Evolutionary conservation across 441 rosid genomes (phyloP), one percentile per base, ranked within the genome.

Genomic region (Dalechampia spathulata): DNA sequence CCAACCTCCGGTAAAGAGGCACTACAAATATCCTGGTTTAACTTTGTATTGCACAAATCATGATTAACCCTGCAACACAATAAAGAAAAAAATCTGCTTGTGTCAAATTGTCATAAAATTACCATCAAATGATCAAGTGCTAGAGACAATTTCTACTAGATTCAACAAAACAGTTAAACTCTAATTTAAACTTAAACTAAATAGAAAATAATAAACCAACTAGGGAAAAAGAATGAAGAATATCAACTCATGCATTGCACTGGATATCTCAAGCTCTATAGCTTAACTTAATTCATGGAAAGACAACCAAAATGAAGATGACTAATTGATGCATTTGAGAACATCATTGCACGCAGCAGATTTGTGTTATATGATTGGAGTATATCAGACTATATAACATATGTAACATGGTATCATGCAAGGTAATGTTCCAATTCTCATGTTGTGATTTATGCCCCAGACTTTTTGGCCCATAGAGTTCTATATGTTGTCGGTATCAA

Each of bases 31-130:
- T 52, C 72, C 50, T 61, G 59, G 52, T 64, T 66, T 55, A 60
- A 62, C 17, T 66, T 68, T 61, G 63, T 48, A 52, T 21, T 57
- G 69, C 73, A 69, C 57, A 66, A 65, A 37, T 72, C 66, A 49
- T 46, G 12, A 34, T 52, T 58, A 30, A 62, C 68, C 82, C 87
- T 85, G 71, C 64, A 75, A 69, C 61, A 48, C 51, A 42, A 42
- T 55, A 69, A 60, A 26, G n/a, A 58, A 63, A 27, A 28, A 10
- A 36, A 58, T 42, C n/a, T n/a, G 27, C 15, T 3, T 30, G 44
- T 19, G 36, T 22, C 22, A 22, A 5, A 25, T 40, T n/a, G n/a
- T 23, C 28, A 28, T 17, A 22, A 46, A 37, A 36, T 19, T 23
- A 32, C 28, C 0, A 22, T 2, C 0, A 3, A 2, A 42, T 50